phyloP scores from a whole-genome alignment of 1,139 yeast genomes.

The Geotrichum macrosporum region DNA sequence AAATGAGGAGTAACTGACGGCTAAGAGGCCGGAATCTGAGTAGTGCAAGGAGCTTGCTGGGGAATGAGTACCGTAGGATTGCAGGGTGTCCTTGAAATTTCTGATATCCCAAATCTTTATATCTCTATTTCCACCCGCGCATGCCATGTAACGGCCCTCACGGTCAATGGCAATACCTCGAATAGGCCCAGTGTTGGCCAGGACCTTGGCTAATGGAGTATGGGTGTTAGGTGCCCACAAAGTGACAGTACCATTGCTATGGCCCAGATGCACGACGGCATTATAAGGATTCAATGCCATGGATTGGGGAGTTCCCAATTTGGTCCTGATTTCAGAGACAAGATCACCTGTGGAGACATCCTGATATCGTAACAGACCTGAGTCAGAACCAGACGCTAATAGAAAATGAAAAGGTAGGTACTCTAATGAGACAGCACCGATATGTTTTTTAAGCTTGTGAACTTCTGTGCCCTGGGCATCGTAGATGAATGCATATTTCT shows the following conservation, averaged over 20 bases:
- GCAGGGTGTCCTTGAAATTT: constrained; percentile 64
- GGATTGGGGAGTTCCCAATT: constrained; percentile 82
- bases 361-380: constrained; percentile 85
- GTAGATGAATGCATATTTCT: constrained; percentile 87
- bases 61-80: constrained; percentile 67
- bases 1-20: constrained; percentile 94
- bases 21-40: constrained; percentile 81
- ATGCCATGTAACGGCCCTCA: constrained; percentile 92
- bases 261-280: constrained; percentile 92
- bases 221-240: constrained; percentile 92
- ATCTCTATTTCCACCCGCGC: constrained; percentile 80
- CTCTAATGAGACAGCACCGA: constrained; percentile 77
- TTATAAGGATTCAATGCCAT: constrained; percentile 94
- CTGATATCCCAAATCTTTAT: constrained; percentile 93
- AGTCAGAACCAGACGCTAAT: constrained; percentile 79
- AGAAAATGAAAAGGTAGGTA: constrained; percentile 91
- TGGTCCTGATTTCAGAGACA: constrained; percentile 79
- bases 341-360: constrained; percentile 91
- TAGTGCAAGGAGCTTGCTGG: constrained; percentile 78
- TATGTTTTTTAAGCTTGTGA: constrained; percentile 85
- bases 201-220: constrained; percentile 77
- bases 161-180: constrained; percentile 82
- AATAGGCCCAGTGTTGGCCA: constrained; percentile 81
- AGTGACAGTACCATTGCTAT: constrained; percentile 86
- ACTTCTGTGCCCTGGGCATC: constrained; percentile 88